Percentiles rank a stretch among this genome's conserved stretches.
Conservation (phyloP, 1,139 yeast genomes). For the Blastobotrys persicus region DNA sequence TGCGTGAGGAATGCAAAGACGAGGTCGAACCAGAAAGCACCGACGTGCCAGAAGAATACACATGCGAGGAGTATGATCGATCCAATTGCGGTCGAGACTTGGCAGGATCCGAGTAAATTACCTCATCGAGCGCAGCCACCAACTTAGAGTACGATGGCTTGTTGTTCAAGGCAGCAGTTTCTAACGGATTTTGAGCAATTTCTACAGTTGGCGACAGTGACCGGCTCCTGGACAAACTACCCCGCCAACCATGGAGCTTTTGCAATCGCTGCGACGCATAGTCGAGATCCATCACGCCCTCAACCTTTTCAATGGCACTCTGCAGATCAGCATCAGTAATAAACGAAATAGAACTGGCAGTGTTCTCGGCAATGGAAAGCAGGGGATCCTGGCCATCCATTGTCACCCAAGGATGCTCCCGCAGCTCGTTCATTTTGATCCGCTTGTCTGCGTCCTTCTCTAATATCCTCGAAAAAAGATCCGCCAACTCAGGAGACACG, state of each 20-base stretch:
- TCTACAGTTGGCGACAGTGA: conserved; percentile 12
- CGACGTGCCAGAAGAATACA: too few relatives aligned
- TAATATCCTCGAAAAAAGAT: conserved; percentile 34
- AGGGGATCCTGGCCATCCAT: conserved; percentile 39
- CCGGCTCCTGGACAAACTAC: conserved; percentile 14
- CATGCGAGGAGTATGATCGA: too few relatives aligned
- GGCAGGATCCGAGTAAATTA: not conserved
- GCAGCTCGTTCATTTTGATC: conserved; percentile 50
- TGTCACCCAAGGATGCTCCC: conserved; percentile 61
- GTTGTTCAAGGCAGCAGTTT: not conserved
- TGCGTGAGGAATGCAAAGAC: too few relatives aligned
- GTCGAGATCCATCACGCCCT: conserved; percentile 30
- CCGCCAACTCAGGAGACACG: conserved; percentile 26
- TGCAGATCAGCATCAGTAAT: conserved; percentile 42
- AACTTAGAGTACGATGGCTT: not conserved
- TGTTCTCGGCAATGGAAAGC: conserved; percentile 40
- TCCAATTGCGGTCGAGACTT: not conserved
- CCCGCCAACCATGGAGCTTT: conserved; percentile 35
- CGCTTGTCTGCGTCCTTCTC: conserved; percentile 57
- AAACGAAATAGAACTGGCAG: conserved; percentile 34
- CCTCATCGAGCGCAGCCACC: conserved; percentile 11
- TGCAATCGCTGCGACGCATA: conserved; percentile 32
- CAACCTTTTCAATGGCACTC: conserved; percentile 39
- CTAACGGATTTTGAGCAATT: not conserved
- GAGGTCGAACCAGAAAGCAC: too few relatives aligned